Conservation (phyloP, 169 alveolate species). For the Pseudocohnilembus persalinus region DNA sequence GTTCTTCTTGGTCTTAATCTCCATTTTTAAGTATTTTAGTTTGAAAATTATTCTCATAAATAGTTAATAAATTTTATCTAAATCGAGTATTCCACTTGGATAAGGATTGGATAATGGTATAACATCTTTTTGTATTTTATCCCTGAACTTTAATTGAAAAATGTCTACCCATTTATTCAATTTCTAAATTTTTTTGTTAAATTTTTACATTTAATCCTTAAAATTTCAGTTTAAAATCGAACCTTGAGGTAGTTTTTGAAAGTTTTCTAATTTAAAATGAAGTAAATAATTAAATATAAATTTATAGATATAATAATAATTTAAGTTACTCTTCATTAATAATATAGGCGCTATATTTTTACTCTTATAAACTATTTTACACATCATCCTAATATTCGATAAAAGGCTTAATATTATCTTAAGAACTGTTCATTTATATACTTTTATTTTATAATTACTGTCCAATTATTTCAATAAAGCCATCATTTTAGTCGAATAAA, state of each 20-base stretch:
- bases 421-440: too few species aligned
- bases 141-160: neutral
- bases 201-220: too few species aligned
- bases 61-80: neutral
- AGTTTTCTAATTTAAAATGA: neutral
- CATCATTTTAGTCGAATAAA: neutral
- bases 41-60: too few species aligned
- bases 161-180: neutral
- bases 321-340: neutral
- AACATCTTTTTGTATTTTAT: neutral
- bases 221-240: neutral
- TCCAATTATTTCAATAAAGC: neutral
- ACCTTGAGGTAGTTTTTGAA: neutral
- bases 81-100: neutral
- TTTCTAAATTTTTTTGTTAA: neutral
- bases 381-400: too few species aligned
- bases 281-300: neutral
- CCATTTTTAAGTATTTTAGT: too few species aligned
- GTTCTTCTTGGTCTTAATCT: too few species aligned
- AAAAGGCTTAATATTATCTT: too few species aligned
- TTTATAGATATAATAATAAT: neutral
- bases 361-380: too few species aligned
- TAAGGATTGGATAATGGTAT: neutral
- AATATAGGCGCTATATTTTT: neutral
- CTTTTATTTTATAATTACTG: too few species aligned